Base-by-base conservation (phyloP, 2,329 filamentous ascomycete genomes). In the Lasiodiplodia gonubiensis region DNA sequence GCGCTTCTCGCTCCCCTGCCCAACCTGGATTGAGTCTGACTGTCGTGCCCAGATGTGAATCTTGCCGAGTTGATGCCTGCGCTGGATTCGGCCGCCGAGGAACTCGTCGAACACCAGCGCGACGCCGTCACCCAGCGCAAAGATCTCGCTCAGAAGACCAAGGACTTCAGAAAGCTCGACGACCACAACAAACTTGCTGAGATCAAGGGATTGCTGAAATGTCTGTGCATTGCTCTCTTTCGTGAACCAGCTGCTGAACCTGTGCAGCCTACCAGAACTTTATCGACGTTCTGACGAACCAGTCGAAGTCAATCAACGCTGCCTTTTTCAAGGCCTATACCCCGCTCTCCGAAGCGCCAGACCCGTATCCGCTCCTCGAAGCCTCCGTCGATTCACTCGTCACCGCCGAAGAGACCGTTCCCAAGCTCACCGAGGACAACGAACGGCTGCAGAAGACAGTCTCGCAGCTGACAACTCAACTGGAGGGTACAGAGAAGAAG, bases 121-220 rank as follows among this genome's bases (percentile, higher is more conserved):
- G 95, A 98, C 79, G 92, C 94, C n/a, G 91, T 97, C 4, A 90
- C 97, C 0, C 94, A 99, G 78, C 88, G 95, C 64, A 99, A 99
- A 77, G 96, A 99, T 69, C 84, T 99, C 23, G 95, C 96, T n/a
- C 94, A 97, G 77, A 98, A 97, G 85, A 99, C 95, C 0, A 99
- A 99, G 76, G 94, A 98, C 74, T 99, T 98, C 73, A 86, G 94
- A 69, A 98, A 97, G 79, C 86, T 97, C 12, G 94, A 98, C 73
- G 93, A 99, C 83, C 83, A 90, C 12, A 88, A 87, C 67, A 99
- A 98, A 79, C 82, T 99, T 65, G 84, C 85, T 5, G 95, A 99
- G 79, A 89, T 97, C 82, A 99, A 98, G 81, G 88, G 88, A 48
- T 82, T 99, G 61, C 81, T 99, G 68, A 97, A 97, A 85, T 90